Evolutionary conservation across 108 stramenopile genomes (phyloP).

Genomic region (Aureococcus anophagefferens): DNA sequence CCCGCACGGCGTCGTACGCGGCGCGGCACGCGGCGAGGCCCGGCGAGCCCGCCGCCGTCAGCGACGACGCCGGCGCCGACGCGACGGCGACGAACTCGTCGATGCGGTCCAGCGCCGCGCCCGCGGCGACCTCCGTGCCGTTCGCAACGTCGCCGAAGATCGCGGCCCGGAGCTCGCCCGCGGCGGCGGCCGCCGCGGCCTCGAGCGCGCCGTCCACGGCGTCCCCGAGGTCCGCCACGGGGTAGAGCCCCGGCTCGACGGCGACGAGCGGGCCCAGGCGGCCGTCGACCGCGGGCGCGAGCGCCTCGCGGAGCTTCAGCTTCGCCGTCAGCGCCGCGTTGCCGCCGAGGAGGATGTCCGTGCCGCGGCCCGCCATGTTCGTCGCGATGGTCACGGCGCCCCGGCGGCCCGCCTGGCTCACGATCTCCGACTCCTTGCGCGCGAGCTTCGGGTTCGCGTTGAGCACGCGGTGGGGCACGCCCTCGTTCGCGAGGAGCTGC

Average conservation of each 20-base stretch:
- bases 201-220: slow-evolving; percentile 3
- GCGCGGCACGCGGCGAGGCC: slow-evolving; percentile 64
- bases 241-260: not conserved
- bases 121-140: not conserved
- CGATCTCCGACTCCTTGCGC: slow-evolving; percentile 77
- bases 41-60: slow-evolving; percentile 55
- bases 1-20: slow-evolving; percentile 63
- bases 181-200: slow-evolving; percentile 1
- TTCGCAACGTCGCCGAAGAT: not conserved
- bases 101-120: slow-evolving; percentile 43
- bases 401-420: slow-evolving; percentile 84
- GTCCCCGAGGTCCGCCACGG: not conserved
- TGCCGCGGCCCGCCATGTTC: slow-evolving; percentile 94
- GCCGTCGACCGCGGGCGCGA: slow-evolving; percentile 15
- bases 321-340: slow-evolving; percentile 77
- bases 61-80: slow-evolving; percentile 72
- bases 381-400: slow-evolving; percentile 89
- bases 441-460: slow-evolving; percentile 88
- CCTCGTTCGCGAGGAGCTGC: slow-evolving; percentile 57
- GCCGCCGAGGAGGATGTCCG: slow-evolving; percentile 88
- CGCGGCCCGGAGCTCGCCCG: not conserved
- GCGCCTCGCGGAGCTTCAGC: slow-evolving; percentile 52
- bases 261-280: not conserved
- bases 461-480: slow-evolving; percentile 68
- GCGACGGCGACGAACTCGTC: slow-evolving; percentile 79